A percentile compares a stretch with the other conserved stretches of the same genome.
These are phyloP conservation scores for Cordyceps cateniannulata DNA, from an alignment of 2,329 filamentous ascomycete species.

Conservation along the genomic window DNA sequence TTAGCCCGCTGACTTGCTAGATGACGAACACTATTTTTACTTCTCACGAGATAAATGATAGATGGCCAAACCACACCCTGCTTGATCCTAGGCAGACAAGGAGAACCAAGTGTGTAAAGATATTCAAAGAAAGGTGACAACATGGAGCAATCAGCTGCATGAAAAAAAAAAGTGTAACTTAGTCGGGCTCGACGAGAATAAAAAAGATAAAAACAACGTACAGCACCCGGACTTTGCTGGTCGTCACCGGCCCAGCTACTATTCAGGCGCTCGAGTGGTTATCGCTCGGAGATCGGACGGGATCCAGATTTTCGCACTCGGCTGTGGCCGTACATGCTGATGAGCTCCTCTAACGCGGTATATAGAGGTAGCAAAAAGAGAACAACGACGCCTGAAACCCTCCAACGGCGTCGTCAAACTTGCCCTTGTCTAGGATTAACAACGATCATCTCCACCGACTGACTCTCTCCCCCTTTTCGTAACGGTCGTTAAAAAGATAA, in stretches of 20 bases:
- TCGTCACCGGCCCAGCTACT: constrained; percentile 11
- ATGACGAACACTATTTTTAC: neutral
- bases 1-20: neutral
- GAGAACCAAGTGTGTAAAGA: neutral
- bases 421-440: neutral
- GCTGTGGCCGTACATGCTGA: neutral
- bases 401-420: neutral
- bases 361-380: neutral
- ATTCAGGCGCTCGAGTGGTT: constrained; percentile 6
- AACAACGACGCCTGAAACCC: neutral
- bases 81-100: too few species aligned
- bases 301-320: neutral
- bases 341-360: neutral
- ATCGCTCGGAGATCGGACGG: constrained; percentile 8
- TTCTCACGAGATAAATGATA: neutral
- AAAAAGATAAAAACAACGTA: neutral
- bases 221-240: constrained; percentile 8
- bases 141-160: neutral
- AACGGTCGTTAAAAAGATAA: constrained; percentile 5
- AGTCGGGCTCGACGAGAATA: neutral
- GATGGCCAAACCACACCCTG: too few species aligned
- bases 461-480: neutral
- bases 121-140: neutral
- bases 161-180: neutral
- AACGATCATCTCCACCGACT: neutral